Conservation (phyloP, 2,329 filamentous ascomycete species). For the Dothidotthia symphoricarpi region DNA sequence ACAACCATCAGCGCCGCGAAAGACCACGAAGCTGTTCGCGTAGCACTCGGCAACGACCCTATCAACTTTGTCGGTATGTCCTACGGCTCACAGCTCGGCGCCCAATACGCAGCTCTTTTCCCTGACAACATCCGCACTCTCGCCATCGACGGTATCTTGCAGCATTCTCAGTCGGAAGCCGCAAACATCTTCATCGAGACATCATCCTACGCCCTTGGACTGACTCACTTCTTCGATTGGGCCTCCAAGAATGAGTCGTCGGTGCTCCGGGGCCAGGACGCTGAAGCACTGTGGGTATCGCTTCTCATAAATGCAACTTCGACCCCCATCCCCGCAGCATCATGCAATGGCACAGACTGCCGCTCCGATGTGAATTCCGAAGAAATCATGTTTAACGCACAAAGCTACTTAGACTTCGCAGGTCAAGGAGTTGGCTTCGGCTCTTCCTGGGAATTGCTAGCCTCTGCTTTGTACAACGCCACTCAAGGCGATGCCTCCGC, state of each 20-base stretch:
- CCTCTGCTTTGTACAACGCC: constrained; percentile 24
- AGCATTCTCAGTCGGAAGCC: constrained; percentile 42
- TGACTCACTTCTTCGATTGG: constrained; percentile 44
- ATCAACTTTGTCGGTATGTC: constrained; percentile 46
- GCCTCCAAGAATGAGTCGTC: constrained; percentile 33
- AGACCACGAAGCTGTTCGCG: constrained; percentile 41
- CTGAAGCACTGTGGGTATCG: constrained; percentile 19
- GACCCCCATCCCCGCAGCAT: constrained; percentile 40
- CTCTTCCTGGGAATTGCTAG: background rate
- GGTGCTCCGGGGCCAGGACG: constrained; percentile 30
- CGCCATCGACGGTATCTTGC: constrained; percentile 48
- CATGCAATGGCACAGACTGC: constrained; percentile 27
- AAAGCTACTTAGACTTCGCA: constrained; percentile 4
- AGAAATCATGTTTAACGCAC: constrained; percentile 25
- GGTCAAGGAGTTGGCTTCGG: background rate
- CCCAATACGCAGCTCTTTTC: constrained; percentile 47
- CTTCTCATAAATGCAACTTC: constrained; percentile 31
- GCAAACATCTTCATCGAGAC: constrained; percentile 40
- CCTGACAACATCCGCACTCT: constrained; percentile 46
- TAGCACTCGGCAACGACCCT: constrained; percentile 32
- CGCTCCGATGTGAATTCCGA: constrained; percentile 31
- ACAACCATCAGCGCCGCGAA: constrained; percentile 12
- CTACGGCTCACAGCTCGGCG: constrained; percentile 49
- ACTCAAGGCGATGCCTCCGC: constrained; percentile 40
- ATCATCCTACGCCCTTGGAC: constrained; percentile 38